These are phyloP conservation scores for Pseudocercospora eumusae DNA, from an alignment of 2,329 filamentous ascomycete genomes.

Conservation along the genomic window DNA sequence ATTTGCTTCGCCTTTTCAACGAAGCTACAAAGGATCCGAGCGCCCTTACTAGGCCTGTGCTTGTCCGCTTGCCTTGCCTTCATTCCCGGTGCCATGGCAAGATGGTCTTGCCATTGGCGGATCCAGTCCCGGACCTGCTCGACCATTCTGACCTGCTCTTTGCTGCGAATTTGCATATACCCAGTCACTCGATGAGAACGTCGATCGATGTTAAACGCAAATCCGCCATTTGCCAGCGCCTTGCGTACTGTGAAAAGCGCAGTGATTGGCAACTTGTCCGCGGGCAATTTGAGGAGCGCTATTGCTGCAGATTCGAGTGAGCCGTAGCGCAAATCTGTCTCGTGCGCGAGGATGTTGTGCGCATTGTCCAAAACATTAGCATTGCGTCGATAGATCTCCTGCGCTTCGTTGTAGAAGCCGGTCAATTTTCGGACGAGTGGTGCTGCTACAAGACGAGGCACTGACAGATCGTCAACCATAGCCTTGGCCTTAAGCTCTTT, in stretches of 20 bases:
- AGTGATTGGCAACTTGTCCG: constrained; percentile 34
- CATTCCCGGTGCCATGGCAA: constrained; percentile 38
- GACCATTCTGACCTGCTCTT: constrained; percentile 57
- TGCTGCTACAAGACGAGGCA: constrained; percentile 50
- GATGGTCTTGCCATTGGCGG: constrained; percentile 55
- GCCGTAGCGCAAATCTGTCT: constrained; percentile 49
- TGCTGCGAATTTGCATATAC: constrained; percentile 65
- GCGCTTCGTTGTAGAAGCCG: constrained; percentile 47
- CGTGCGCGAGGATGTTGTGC: constrained; percentile 50
- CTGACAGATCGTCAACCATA: constrained; percentile 42
- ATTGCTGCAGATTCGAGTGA: constrained; percentile 51
- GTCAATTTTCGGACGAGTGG: constrained; percentile 49
- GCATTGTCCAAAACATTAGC: constrained; percentile 53
- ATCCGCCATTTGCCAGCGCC: constrained; percentile 61
- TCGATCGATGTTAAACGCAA: constrained; percentile 60
- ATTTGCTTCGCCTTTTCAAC: constrained; percentile 45
- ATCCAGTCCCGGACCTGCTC: constrained; percentile 55
- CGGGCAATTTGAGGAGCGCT: constrained; percentile 41
- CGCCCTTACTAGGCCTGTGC: constrained; percentile 27
- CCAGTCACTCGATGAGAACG: constrained; percentile 54
- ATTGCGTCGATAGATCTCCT: constrained; percentile 51
- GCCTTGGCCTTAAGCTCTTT: constrained; percentile 41
- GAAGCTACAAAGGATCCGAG: constrained; percentile 42
- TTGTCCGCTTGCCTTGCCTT: constrained; percentile 16
- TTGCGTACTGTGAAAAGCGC: constrained; percentile 70